These are phyloP conservation scores for Colletotrichum simmondsii DNA, from an alignment of 2,329 filamentous ascomycete species.

Conservation along the genomic window DNA sequence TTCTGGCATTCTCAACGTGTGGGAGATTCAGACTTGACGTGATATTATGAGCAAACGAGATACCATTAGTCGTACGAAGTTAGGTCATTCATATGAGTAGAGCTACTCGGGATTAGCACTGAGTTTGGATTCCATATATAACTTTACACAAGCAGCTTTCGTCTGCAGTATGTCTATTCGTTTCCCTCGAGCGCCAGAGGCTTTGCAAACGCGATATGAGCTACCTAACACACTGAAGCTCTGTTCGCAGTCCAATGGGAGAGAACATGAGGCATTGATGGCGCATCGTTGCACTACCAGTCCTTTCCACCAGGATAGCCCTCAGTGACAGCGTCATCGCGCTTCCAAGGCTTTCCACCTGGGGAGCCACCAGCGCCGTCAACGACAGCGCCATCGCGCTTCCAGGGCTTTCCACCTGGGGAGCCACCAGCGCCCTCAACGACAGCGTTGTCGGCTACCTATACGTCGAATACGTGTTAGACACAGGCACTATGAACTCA, in stretches of 20 bases:
- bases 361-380: background rate
- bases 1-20: slow-evolving; percentile 19
- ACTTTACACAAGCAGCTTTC: too few relatives aligned
- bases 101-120: too few relatives aligned
- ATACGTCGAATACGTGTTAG: background rate
- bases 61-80: background rate
- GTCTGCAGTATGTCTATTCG: background rate
- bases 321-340: background rate
- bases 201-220: too few relatives aligned
- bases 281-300: background rate
- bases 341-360: background rate
- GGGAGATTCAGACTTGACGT: slow-evolving; percentile 13
- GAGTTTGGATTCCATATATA: too few relatives aligned
- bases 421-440: background rate
- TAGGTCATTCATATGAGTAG: too few relatives aligned
- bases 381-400: background rate
- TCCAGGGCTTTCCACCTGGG: background rate
- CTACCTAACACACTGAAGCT: too few relatives aligned
- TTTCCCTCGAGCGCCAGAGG: background rate
- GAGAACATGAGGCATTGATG: background rate
- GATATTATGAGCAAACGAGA: background rate
- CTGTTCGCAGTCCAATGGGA: background rate
- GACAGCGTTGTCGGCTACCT: background rate
- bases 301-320: background rate
- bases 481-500: background rate